These are phyloP conservation scores for Somion occarium DNA, from an alignment of 1,284 basidiomycete species.

Conservation along the genomic window DNA sequence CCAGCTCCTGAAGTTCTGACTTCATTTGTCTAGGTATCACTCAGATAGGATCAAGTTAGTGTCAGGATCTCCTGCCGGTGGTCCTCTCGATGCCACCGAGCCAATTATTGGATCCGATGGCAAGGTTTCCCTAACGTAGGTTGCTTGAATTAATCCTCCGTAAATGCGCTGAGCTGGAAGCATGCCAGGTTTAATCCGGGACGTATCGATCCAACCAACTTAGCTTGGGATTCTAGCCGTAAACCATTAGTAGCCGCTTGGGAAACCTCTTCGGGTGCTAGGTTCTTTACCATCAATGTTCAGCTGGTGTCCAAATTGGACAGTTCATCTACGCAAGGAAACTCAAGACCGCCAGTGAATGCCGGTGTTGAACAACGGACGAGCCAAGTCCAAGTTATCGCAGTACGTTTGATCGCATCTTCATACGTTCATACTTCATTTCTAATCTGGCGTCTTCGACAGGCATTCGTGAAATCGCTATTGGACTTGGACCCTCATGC, in stretches of 20 bases:
- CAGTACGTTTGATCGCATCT: slow-evolving; percentile 29
- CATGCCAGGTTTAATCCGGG: slow-evolving; percentile 54
- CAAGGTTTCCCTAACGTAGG: slow-evolving; percentile 45
- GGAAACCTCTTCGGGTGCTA: slow-evolving; percentile 38
- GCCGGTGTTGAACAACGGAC: slow-evolving; percentile 43
- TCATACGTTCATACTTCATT: neutral
- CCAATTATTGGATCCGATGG: slow-evolving; percentile 32
- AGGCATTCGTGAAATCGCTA: slow-evolving; percentile 48
- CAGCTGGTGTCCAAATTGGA: slow-evolving; percentile 56
- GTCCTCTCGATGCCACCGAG: slow-evolving; percentile 41
- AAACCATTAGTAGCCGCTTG: slow-evolving; percentile 59
- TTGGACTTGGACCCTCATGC: slow-evolving; percentile 41
- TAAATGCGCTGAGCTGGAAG: neutral
- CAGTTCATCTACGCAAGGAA: slow-evolving; percentile 48
- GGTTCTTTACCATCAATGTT: slow-evolving; percentile 55
- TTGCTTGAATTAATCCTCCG: too few species aligned
- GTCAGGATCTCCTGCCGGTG: slow-evolving; percentile 42
- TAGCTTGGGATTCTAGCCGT: slow-evolving; percentile 47
- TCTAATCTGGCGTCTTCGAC: neutral
- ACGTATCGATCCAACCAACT: slow-evolving; percentile 55
- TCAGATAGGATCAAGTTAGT: slow-evolving; percentile 48
- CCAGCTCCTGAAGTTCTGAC: neutral
- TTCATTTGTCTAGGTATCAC: slow-evolving; percentile 34
- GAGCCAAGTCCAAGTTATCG: slow-evolving; percentile 43
- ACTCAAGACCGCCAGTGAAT: slow-evolving; percentile 55